A percentile compares a stretch with the other conserved stretches of the same genome.
phyloP scores from a whole-genome alignment of 176 grass and related monocot genomes.

The Musa troglodytarum region DNA sequence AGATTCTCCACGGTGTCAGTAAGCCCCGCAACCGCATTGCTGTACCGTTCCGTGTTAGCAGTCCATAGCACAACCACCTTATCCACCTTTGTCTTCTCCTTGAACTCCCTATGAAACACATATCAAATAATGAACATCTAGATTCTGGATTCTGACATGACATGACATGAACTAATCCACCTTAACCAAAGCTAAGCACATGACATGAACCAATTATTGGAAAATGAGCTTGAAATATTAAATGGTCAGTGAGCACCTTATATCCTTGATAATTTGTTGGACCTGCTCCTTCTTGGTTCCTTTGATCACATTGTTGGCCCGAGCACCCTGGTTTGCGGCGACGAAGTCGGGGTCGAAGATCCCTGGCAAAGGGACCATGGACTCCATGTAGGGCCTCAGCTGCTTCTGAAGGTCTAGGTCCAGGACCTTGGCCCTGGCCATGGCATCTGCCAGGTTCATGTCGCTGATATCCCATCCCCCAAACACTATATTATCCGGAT shows the following conservation, averaged over 20 bases:
- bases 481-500: constrained; percentile 82
- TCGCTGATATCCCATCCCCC: constrained; percentile 94
- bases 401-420: constrained; percentile 98
- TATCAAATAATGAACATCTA: neutral
- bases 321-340: constrained; percentile 73
- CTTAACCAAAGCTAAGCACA: neutral
- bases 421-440: constrained; percentile 86
- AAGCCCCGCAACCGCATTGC: constrained; percentile 53
- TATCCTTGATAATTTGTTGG: constrained; percentile 82
- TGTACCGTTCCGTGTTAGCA: constrained; percentile 96
- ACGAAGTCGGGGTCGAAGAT: constrained; percentile 91
- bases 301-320: constrained; percentile 57
- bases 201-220: too few species aligned
- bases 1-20: constrained; percentile 88
- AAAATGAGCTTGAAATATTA: neutral
- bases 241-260: constrained; percentile 34
- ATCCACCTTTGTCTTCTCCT: constrained; percentile 85
- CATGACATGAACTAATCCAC: too few species aligned
- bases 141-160: neutral
- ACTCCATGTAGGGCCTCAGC: constrained; percentile 95
- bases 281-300: constrained; percentile 87
- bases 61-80: constrained; percentile 96
- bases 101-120: constrained; percentile 61
- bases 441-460: constrained; percentile 94
- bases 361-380: constrained; percentile 75